Evolutionary conservation across 2,329 filamentous ascomycete species (phyloP), one percentile per base, ranked within the genome.

Genomic region (Emergomyces orientalis): DNA sequence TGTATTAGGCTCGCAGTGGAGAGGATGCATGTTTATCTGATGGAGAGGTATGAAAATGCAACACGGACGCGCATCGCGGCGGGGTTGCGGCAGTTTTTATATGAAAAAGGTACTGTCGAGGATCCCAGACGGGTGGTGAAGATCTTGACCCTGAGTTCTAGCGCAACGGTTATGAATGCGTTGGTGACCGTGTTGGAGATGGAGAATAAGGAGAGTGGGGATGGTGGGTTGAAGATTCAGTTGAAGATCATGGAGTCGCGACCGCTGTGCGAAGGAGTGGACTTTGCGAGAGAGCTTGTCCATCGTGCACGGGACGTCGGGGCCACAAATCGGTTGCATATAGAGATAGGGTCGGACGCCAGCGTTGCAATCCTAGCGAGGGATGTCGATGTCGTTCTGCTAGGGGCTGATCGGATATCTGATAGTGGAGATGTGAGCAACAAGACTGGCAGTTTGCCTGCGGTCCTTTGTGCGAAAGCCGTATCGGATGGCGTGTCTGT

Each of bases 211-310:
- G 30, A 52, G 41, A 49, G 14, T 17, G 6, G 19, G 32, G 27
- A 41, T 27, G 22, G 27, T 1, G 37, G 59, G 32, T 61, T 62
- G 37, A 49, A 30, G 7, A 27, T 65, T 39, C 57, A 86, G 59
- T 71, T 89, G 22, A 81, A 80, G 4, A 76, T 90, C 37, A 77
- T 90, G 3, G 87, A 89, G 71, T 89, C 87, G 2, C 78, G 87
- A 0, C 87, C 87, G 0, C 77, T 86, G 0, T 88, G 81, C 66
- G 86, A 90, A 73, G 87, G 86, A 8, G 83, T 83, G 4, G 80
- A 77, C 9, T 78, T 86, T 60, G 84, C 83, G 5, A 76, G 74
- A n/a, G 73, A 72, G 4, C 64, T 83, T 66, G 70, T 74, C 62
- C 57, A 67, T 65, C 45, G 63, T 63, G 63, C 73, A 66, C 8